Base-by-base conservation (phyloP, 768 basidiomycete genomes). In the Phylloporus sp. region DNA sequence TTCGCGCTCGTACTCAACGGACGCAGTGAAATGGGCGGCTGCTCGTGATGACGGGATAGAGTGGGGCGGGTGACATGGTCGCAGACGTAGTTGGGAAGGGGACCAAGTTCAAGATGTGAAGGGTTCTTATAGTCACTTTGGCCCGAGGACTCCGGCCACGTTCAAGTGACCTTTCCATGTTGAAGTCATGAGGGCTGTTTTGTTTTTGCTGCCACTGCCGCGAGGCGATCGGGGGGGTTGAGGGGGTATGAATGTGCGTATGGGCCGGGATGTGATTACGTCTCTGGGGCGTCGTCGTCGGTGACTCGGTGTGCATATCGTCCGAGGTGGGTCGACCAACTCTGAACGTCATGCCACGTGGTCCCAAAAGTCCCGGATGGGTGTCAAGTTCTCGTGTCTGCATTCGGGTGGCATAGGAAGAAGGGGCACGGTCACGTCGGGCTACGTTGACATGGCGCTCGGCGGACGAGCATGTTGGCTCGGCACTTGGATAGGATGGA, bases 221-320 rank as follows among this genome's bases (percentile, higher is more conserved):
- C 36, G 33, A 51, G 46, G 51, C 36, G 55, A 63, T 55, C 46
- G 55, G 50, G 61, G 55, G 50, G 61, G 46, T 42, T 32, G 24
- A 46, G 41, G 28, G 50, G 49, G 35, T 33, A 38, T 21, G 21
- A n/a, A 28, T 37, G 27, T 35, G 15, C 24, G n/a, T 22, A 27
- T 18, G 20, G 41, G 39, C 38, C 10, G 38, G 13, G 18, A 18
- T 17, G 9, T 10, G 21, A 46, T 57, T 53, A 58, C 50, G 54
- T 57, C 50, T 47, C 22, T n/a, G 33, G 39, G 21, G 6, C 47
- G 36, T 44, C 53, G n/a, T 15, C 24, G 31, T 13, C 9, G 38
- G 35, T 46, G 32, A 24, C 44, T 32, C 32, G 15, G 32, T 42
- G 8, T 11, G 27, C 9, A 11, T 27, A n/a, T n/a, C n/a, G n/a